Base-by-base conservation (phyloP, 2,329 filamentous ascomycete genomes). In the Cladosporium sp. region DNA sequence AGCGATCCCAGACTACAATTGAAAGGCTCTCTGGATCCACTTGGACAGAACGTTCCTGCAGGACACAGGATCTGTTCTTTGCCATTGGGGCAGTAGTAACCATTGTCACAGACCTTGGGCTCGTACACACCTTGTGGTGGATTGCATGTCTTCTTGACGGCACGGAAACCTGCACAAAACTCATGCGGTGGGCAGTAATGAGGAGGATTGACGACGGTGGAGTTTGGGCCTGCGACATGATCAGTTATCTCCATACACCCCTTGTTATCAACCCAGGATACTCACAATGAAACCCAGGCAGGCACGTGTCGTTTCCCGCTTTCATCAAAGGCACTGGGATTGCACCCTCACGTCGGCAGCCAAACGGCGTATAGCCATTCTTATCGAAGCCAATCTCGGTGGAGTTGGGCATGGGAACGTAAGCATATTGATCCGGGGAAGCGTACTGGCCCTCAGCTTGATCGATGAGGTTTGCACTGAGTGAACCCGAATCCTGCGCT, bases 31-130 rank as follows among this genome's bases (percentile, higher is more conserved):
- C 75, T 66, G 4, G 78, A 76, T 5, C 82, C 82, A 0, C 75
- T 74, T 30, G 80, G 80, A 60, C 82, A 84, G 62, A 80, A 84
- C 2, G 73, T 73, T 22, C 80, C 80, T 8, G 70, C 60, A 0
- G 80, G 80, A 54, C 82, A 84, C 9, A 60, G 55, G 7, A 78
- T 63, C 38, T 73, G 75, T 58, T 76, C 65, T 38, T 69, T 75
- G 9, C 78, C 78, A 2, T 66, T 65, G 6, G 62, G 66, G 51
- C 82, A 84, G 61, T 82, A 83, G 52, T 68, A 73, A 2, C 81
- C 81, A 38, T 74, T 63, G 40, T 73, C 73, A 64, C 82, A 84
- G 7, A 83, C 67, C 3, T 80, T 71, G 1, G 82, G 82, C 61
- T 84, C 82, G 54, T 80, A 78, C 2, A 61, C 36, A 11, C 70